Base-by-base conservation (phyloP, 169 alveolate genomes). In the Plasmodium coatneyi region DNA sequence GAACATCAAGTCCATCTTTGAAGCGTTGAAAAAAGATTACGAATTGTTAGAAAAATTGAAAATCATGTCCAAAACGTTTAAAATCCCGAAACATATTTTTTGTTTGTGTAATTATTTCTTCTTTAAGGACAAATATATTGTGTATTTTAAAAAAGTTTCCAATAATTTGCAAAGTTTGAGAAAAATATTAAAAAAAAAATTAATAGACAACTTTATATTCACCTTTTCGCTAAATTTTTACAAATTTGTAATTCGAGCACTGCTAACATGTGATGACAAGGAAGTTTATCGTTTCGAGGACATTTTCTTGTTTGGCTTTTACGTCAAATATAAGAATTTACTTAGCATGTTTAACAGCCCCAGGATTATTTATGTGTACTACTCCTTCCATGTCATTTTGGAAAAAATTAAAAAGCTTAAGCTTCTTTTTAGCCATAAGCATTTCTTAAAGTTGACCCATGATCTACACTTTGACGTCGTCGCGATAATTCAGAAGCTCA, bases 81-180 rank as follows among this genome's bases (percentile, higher is more conserved):
- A 89, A 5, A 54, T 89, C 30, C 94, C 94, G 4, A 41, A 30
- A 36, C 39, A 56, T 54, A 19, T 79, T 36, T 89, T 79, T 89
- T 52, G 87, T 66, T 9, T 89, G 49, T 89, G 94, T 89, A 89
- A 89, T 79, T 89, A 89, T 79, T 89, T 89, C 10, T 89, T 89
- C 60, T 70, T 89, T 89, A 89, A 89, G 71, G 94, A 89, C 32
- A 79, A 80, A 52, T 89, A 79, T 41, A 89, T 89, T 79, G 28
- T 32, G 1, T 89, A 78, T 43, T 89, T 89, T 89, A 89, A 78
- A 79, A 66, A 89, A 56, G 56, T 89, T 49, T 78, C 90, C 49
- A 89, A 7, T n/a, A 41, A 41, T 7, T 25, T 89, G 72, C 94
- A 89, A 89, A 16, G 19, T 16, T 6, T 56, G 5, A 89, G 94